A percentile compares a stretch with the other conserved stretches of the same genome.
Conservation (phyloP, 768 basidiomycete species). For the Phylloporus sp. region DNA sequence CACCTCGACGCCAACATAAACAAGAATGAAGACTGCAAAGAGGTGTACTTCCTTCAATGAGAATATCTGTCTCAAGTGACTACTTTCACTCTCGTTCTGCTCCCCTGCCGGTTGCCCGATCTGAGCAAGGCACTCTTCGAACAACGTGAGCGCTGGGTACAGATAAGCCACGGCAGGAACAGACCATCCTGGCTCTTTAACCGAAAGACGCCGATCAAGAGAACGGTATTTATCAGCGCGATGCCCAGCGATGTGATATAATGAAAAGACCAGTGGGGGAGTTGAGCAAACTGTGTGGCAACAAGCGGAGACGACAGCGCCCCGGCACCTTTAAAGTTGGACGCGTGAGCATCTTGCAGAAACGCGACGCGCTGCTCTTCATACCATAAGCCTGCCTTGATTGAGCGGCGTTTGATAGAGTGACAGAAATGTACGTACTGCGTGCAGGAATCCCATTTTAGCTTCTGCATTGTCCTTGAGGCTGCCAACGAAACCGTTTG, state of each 20-base stretch:
- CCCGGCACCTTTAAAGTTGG: constrained; percentile 47
- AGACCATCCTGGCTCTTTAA: constrained; percentile 65
- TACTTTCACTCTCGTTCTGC: constrained; percentile 30
- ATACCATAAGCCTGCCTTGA: constrained; percentile 31
- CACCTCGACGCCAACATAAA: constrained; percentile 70
- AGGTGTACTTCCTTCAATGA: constrained; percentile 50
- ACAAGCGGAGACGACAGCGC: constrained; percentile 68
- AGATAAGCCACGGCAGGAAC: constrained; percentile 4
- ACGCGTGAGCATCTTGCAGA: constrained; percentile 4
- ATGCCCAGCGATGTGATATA: constrained; percentile 67
- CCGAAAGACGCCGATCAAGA: constrained; percentile 58
- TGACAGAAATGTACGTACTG: constrained; percentile 24
- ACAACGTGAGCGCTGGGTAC: background rate
- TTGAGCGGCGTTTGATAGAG: background rate
- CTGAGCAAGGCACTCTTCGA: constrained; percentile 46
- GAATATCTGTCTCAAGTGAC: constrained; percentile 49
- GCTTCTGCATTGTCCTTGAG: constrained; percentile 34
- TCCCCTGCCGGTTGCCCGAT: constrained; percentile 47
- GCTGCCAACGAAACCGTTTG: constrained; percentile 42
- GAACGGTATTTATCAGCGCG: constrained; percentile 49
- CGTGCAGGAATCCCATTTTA: constrained; percentile 41
- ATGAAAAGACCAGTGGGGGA: constrained; percentile 69
- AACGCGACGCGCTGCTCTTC: background rate
- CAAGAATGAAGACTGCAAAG: constrained; percentile 57
- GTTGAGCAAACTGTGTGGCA: constrained; percentile 73